Percentiles rank a stretch among this genome's conserved stretches.
Evolutionary conservation across 2,329 filamentous ascomycete genomes (phyloP).

Genomic region (Pezicula radicicola): DNA sequence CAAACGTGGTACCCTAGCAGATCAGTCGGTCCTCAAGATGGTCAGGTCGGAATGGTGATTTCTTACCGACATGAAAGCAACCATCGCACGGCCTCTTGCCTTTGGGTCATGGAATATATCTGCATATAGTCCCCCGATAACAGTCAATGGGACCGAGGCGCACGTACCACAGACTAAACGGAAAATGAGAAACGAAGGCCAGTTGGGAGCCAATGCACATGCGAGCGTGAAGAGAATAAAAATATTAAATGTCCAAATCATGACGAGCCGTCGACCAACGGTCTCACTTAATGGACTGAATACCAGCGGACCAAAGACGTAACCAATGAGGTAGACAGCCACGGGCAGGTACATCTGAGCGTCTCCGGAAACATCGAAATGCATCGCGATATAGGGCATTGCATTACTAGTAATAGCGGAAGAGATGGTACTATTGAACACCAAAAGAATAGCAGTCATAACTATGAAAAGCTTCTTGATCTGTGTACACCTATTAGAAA

Average conservation of each 20-base stretch:
- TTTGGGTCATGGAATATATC: slow-evolving; percentile 56
- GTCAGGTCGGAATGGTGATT: too few relatives aligned
- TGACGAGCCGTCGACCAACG: slow-evolving; percentile 50
- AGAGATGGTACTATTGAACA: too few relatives aligned
- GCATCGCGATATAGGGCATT: too few relatives aligned
- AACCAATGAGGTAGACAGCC: slow-evolving; percentile 53
- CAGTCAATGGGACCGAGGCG: slow-evolving; percentile 54
- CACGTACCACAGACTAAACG: slow-evolving; percentile 50
- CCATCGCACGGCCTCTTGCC: slow-evolving; percentile 37
- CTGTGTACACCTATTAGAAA: too few relatives aligned
- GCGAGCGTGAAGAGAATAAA: slow-evolving; percentile 53
- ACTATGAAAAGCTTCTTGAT: too few relatives aligned
- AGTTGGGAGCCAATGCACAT: slow-evolving; percentile 51
- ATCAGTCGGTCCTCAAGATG: too few relatives aligned
- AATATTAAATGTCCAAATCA: slow-evolving; percentile 40
- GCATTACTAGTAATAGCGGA: too few relatives aligned
- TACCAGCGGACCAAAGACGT: slow-evolving; percentile 49
- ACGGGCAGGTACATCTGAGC: too few relatives aligned
- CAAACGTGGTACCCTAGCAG: too few relatives aligned
- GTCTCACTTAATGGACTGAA: slow-evolving; percentile 65
- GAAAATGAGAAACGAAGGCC: slow-evolving; percentile 51
- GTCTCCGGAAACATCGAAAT: too few relatives aligned
- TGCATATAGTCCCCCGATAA: slow-evolving; percentile 60
- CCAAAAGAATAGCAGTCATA: too few relatives aligned
- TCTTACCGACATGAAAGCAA: too few relatives aligned